Base-by-base conservation (phyloP, 2,329 filamentous ascomycete species). In the Paracamarosporium sp. region DNA sequence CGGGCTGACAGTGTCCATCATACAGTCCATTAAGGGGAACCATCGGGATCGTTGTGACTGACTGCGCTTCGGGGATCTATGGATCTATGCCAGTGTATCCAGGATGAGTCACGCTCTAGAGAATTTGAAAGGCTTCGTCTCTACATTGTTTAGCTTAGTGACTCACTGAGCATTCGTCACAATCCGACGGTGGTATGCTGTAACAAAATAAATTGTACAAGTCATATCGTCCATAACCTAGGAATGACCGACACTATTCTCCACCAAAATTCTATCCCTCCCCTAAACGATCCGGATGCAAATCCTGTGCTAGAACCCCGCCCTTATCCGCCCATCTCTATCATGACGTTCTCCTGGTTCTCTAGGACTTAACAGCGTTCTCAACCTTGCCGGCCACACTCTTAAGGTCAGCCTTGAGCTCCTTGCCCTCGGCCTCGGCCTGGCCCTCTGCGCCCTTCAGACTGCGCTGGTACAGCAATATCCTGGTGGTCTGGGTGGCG, bases 401-500 rank as follows among this genome's bases (percentile, higher is more conserved):
- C 65, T 76, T 70, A 24, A 76, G 24, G 50, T 74, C 69, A 20
- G 59, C 38, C 66, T 72, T 62, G 15, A 73, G 47, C 66, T 70
- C 67, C 63, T 72, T 72, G 22, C 68, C 69, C 64, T 78, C 75
- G 25, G 65, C 64, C 66, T 73, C 73, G 12, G 71, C 77, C 67
- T 80, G 71, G 30, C 75, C 70, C 25, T 76, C 76, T 6, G 72
- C 73, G 11, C 60, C 63, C 81, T 91, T 88, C 72, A 88, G 79
- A 59, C 83, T 84, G 64, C 82, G 78, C 68, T 89, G 83, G 77
- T 88, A 90, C 70, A 86, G 55, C 67, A 87, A 78, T 73, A 98
- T 97, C 70, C 95, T 89, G 65, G 81, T 81, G 65, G 92, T 84
- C 83, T 99, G 95, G 65, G 92, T 85, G 57, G 91, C 81, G 70